Conservation (phyloP, 192 early-diverging fungal species). For the Radiomyces spectabilis region DNA sequence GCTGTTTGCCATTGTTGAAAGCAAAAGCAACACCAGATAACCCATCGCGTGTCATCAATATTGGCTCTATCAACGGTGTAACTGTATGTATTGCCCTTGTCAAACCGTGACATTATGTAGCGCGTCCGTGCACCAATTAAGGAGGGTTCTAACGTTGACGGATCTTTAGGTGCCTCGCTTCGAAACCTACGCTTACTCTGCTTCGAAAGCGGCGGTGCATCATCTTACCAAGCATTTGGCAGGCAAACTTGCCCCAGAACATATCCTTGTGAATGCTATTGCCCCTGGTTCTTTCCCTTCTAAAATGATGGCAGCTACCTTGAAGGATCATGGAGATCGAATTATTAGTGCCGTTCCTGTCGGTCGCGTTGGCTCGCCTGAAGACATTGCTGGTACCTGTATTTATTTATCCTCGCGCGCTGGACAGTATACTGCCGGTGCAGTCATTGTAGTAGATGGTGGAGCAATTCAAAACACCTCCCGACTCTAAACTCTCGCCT, state of each 20-base stretch:
- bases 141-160: background rate
- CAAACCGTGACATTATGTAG: too few species aligned
- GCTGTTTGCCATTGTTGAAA: slow-evolving; percentile 59
- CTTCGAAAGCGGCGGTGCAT: slow-evolving; percentile 74
- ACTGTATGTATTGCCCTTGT: slow-evolving; percentile 2
- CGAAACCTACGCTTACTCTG: slow-evolving; percentile 66
- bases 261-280: slow-evolving; percentile 61
- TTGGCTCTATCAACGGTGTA: slow-evolving; percentile 70
- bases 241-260: slow-evolving; percentile 42
- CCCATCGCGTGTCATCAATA: slow-evolving; percentile 85
- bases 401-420: slow-evolving; percentile 72
- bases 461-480: background rate
- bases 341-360: slow-evolving; percentile 55
- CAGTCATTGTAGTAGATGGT: background rate
- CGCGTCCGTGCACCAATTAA: too few species aligned
- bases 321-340: slow-evolving; percentile 39
- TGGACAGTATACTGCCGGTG: slow-evolving; percentile 32
- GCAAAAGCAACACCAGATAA: slow-evolving; percentile 40
- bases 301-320: slow-evolving; percentile 70
- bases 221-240: slow-evolving; percentile 67
- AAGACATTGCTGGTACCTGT: slow-evolving; percentile 83
- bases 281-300: slow-evolving; percentile 69
- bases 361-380: slow-evolving; percentile 68
- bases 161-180: slow-evolving; percentile 11
- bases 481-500: background rate